Evolutionary conservation across 2,329 filamentous ascomycete genomes (phyloP).

Genomic region (Exophiala aquamarina): DNA sequence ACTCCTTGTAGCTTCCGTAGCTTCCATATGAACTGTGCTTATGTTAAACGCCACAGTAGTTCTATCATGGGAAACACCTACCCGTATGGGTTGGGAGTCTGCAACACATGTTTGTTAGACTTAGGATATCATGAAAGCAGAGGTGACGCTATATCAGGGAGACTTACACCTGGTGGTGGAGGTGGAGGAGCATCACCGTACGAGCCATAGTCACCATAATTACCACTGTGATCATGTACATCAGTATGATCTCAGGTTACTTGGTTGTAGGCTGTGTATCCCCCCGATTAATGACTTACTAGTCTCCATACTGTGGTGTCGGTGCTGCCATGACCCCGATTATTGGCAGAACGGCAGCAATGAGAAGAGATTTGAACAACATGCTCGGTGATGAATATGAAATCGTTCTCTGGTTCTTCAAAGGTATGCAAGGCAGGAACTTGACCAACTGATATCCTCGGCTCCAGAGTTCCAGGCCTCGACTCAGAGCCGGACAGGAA

Average conservation of each 20-base stretch:
- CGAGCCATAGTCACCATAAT: slow-evolving; percentile 2
- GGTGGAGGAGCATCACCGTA: not conserved
- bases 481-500: too few species aligned
- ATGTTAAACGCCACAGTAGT: not conserved
- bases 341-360: not conserved
- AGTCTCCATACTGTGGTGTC: slow-evolving; percentile 4
- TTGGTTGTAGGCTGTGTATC: too few species aligned
- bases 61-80: not conserved
- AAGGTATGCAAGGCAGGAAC: too few species aligned
- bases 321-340: not conserved
- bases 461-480: too few species aligned
- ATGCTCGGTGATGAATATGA: too few species aligned
- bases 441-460: too few species aligned
- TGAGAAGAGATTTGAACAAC: not conserved
- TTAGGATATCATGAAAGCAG: too few species aligned
- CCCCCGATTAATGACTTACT: too few species aligned
- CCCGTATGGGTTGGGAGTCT: slow-evolving; percentile 3
- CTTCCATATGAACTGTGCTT: not conserved
- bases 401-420: too few species aligned
- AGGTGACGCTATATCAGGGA: too few species aligned
- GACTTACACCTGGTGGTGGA: slow-evolving; percentile 1
- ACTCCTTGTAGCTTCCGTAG: slow-evolving; percentile 3
- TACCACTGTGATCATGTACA: not conserved
- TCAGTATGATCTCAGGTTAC: not conserved
- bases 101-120: not conserved